Evolutionary conservation across 106 monocot species (phyloP).

Genomic region (Platanthera guangdongensis): DNA sequence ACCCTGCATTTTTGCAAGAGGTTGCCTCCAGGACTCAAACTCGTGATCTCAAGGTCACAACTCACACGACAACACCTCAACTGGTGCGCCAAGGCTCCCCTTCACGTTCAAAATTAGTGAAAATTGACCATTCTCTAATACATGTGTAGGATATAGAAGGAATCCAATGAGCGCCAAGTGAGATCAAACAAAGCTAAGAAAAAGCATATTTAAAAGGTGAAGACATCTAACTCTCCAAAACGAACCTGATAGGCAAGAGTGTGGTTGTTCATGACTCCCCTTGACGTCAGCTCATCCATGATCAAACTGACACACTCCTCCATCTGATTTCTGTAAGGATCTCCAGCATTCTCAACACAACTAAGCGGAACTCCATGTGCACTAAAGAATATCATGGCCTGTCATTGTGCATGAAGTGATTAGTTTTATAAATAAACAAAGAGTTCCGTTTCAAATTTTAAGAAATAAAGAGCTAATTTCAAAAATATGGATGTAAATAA

Average conservation of each 20-base stretch:
- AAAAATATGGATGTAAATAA: neutral
- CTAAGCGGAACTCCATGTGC: constrained; percentile 96
- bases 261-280: constrained; percentile 71
- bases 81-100: too few relatives aligned
- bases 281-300: constrained; percentile 75
- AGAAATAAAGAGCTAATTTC: neutral
- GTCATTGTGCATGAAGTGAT: constrained; percentile 4
- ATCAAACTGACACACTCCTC: constrained; percentile 88
- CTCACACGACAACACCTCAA: too few relatives aligned
- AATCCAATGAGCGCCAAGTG: too few relatives aligned
- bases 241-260: constrained; percentile 93
- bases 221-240: neutral
- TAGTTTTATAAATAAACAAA: neutral
- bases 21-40: too few relatives aligned
- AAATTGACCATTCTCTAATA: too few relatives aligned
- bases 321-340: constrained; percentile 97
- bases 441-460: neutral
- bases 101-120: too few relatives aligned
- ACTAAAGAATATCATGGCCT: constrained; percentile 99
- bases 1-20: too few relatives aligned
- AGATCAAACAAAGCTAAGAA: neutral
- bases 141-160: too few relatives aligned
- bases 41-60: too few relatives aligned
- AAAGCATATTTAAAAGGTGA: neutral
- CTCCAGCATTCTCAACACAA: constrained; percentile 88